Conservation (phyloP, 1,139 yeast genomes). For the Taphrina populina region DNA sequence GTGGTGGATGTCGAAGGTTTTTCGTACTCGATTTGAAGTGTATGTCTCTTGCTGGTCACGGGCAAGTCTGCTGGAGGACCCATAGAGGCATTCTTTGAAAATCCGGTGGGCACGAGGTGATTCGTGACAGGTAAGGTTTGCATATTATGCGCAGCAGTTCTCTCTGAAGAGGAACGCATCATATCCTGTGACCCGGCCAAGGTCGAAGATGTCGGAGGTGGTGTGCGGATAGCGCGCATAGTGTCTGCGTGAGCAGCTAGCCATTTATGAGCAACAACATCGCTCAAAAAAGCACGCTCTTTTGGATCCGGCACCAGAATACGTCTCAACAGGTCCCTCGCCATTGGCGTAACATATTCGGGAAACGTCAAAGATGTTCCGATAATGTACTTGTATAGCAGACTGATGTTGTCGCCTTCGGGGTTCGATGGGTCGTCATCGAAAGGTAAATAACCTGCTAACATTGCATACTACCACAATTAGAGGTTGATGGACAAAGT, state of each 20-base stretch:
- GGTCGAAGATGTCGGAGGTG: not conserved
- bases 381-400: slow-evolving; percentile 86
- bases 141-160: slow-evolving; percentile 13
- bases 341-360: slow-evolving; percentile 84
- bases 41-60: slow-evolving; percentile 36
- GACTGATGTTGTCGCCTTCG: slow-evolving; percentile 90
- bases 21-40: slow-evolving; percentile 38
- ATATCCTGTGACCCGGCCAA: slow-evolving; percentile 11
- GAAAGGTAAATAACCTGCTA: slow-evolving; percentile 94
- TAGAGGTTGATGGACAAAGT: not conserved
- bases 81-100: slow-evolving; percentile 34
- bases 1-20: slow-evolving; percentile 21
- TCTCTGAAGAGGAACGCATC: slow-evolving; percentile 18
- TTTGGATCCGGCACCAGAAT: slow-evolving; percentile 85
- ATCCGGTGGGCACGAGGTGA: slow-evolving; percentile 35
- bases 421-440: slow-evolving; percentile 97
- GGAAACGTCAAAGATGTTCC: slow-evolving; percentile 91
- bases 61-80: slow-evolving; percentile 7
- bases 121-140: slow-evolving; percentile 19
- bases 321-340: slow-evolving; percentile 83
- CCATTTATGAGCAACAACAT: slow-evolving; percentile 84
- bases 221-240: not conserved
- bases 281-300: slow-evolving; percentile 65
- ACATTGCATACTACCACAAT: slow-evolving; percentile 67
- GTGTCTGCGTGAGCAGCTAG: slow-evolving; percentile 67